Evolutionary conservation across 352 stramenopile species (phyloP).

Genomic region (Aphanomyces invadans): DNA sequence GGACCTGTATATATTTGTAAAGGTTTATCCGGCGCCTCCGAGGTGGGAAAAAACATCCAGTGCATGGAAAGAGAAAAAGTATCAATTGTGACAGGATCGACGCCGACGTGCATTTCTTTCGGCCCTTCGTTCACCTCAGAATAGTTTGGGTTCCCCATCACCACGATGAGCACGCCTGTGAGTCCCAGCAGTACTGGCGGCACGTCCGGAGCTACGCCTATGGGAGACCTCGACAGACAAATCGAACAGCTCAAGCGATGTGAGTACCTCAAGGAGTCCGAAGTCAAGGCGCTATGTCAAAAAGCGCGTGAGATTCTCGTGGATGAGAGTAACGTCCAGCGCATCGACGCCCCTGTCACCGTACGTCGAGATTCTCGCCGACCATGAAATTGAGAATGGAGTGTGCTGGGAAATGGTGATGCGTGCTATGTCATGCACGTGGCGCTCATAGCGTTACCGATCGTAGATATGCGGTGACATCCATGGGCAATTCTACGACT

Average conservation of each 20-base stretch:
- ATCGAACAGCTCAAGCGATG: constrained; percentile 91
- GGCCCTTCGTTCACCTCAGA: constrained; percentile 1
- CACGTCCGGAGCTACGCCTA: constrained; percentile 8
- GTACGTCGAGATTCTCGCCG: constrained; percentile 47
- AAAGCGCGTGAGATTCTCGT: constrained; percentile 98
- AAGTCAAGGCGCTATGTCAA: constrained; percentile 97
- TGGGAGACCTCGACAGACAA: constrained; percentile 76
- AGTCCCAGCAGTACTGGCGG: constrained; percentile 20
- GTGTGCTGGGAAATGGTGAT: neutral
- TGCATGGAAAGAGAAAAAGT: neutral
- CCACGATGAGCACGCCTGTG: neutral
- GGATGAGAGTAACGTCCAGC: constrained; percentile 99
- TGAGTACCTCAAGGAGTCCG: constrained; percentile 97
- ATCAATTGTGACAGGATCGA: neutral
- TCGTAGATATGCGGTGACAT: constrained; percentile 99
- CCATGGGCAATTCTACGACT: constrained; percentile 99
- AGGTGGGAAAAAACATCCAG: neutral
- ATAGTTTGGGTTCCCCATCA: neutral
- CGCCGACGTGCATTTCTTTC: constrained; percentile 7
- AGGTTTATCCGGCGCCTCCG: neutral
- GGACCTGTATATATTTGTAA: no score
- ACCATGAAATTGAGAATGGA: neutral
- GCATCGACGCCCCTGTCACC: constrained; percentile 97
- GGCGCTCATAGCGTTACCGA: constrained; percentile 15
- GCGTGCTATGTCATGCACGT: neutral